phyloP scores from a whole-genome alignment of 2,329 filamentous ascomycete species.

The Alternaria infectoria region DNA sequence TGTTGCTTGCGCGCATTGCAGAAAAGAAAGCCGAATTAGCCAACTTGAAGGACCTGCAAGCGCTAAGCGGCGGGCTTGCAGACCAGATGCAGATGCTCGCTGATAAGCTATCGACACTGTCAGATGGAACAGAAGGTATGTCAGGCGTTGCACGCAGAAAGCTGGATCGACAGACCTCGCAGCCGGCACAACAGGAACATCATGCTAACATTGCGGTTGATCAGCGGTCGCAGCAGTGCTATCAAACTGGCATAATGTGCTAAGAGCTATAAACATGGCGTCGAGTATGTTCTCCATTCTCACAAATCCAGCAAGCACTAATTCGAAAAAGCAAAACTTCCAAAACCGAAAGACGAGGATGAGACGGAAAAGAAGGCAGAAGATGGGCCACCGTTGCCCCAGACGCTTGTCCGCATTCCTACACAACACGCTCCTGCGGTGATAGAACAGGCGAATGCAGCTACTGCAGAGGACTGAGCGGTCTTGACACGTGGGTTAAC shows the following conservation, averaged over 20 bases:
- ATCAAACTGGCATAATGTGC: constrained; percentile 86
- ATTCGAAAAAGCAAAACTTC: constrained; percentile 66
- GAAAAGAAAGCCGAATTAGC: constrained; percentile 87
- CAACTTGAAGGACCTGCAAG: constrained; percentile 76
- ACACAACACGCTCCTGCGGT: constrained; percentile 67
- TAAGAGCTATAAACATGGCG: constrained; percentile 85
- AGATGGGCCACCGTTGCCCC: constrained; percentile 66
- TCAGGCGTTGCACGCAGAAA: neutral
- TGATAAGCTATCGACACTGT: constrained; percentile 76
- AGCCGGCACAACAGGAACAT: neutral
- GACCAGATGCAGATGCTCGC: constrained; percentile 83
- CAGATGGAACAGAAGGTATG: constrained; percentile 79
- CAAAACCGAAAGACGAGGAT: constrained; percentile 62
- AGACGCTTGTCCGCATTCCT: constrained; percentile 83
- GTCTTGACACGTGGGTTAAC: constrained; percentile 7
- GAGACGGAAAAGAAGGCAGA: constrained; percentile 50
- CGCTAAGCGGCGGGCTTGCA: constrained; percentile 78
- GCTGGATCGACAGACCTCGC: neutral
- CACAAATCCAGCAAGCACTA: constrained; percentile 11
- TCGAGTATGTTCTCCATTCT: constrained; percentile 64
- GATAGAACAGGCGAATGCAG: constrained; percentile 42
- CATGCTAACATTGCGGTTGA: constrained; percentile 26
- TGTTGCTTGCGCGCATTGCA: constrained; percentile 75
- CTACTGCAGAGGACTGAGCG: constrained; percentile 39
- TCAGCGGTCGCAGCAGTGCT: constrained; percentile 82